Base-by-base conservation (phyloP, 1,284 basidiomycete species). In the Cutaneotrichosporon cyanovorans region DNA sequence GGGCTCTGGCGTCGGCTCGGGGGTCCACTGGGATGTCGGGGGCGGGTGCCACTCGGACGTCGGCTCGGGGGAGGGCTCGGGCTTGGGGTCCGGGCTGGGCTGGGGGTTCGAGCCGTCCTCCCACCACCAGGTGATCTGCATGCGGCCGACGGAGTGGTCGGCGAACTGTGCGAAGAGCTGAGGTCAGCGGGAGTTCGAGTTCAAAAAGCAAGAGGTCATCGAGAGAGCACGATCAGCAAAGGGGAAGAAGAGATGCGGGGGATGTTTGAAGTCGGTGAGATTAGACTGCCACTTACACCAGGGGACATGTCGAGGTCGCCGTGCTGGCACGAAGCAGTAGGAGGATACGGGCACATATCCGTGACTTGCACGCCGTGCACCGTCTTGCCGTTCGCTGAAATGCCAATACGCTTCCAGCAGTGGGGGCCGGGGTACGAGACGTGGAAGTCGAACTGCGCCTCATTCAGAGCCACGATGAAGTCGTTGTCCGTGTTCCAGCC, bases 241-340 rank as follows among this genome's bases (percentile, higher is more conserved):
- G n/a, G n/a, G n/a, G n/a, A n/a, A n/a, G n/a, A n/a, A n/a, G n/a
- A n/a, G n/a, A n/a, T n/a, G n/a, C n/a, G n/a, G n/a, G n/a, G n/a
- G n/a, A n/a, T n/a, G n/a, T n/a, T n/a, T n/a, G n/a, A n/a, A n/a
- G n/a, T n/a, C n/a, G n/a, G n/a, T n/a, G n/a, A n/a, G n/a, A n/a
- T n/a, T n/a, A n/a, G n/a, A n/a, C n/a, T n/a, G n/a, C n/a, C 10
- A 40, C 39, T 31, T 19, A 40, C 39, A 18, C 39, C 18, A n/a
- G 28, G 35, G 12, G 85, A 85, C 50, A 92, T 75, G 74, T 93
- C 89, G 48, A 93, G 78, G 35, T 79, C 85, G 33, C 78, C 80
- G 32, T 68, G 77, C 5, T 38, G 43, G 50, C 66, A 68, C 10
- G 58, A 55, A 7, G 25, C 25, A 12, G 25, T 28, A 12, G 25